A percentile compares a stretch with the other conserved stretches of the same genome.
Conservation (phyloP, 371 early-diverging fungal genomes). For the Lichtheimia corymbifera region DNA sequence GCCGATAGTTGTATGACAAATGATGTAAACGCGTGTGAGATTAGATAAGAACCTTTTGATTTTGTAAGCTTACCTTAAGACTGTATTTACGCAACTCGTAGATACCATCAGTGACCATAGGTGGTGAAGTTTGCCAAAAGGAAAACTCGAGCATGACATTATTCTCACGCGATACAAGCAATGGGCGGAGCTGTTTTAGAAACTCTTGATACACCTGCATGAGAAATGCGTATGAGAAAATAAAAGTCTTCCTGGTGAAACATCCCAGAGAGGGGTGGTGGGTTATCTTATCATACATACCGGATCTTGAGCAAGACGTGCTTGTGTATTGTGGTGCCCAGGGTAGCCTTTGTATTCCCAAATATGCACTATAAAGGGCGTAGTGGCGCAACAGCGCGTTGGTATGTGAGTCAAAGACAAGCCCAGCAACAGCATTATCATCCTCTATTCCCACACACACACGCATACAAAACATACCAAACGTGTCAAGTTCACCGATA, state of each 20-base stretch:
- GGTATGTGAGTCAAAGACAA: not conserved
- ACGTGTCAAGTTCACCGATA: conserved; percentile 87
- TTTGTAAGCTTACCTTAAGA: conserved; percentile 54
- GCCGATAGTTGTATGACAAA: not conserved
- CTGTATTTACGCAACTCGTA: conserved; percentile 90
- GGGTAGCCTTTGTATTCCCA: conserved; percentile 93
- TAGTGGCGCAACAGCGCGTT: not conserved
- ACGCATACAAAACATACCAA: conserved; percentile 48
- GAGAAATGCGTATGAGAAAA: not conserved
- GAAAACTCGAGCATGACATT: conserved; percentile 91
- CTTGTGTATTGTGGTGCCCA: conserved; percentile 68
- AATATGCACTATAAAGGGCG: conserved; percentile 66
- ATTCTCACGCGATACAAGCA: conserved; percentile 74
- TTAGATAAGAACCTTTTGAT: not conserved
- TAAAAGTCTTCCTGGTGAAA: not conserved
- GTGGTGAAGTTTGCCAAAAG: conserved; percentile 86
- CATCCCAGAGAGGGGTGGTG: not conserved
- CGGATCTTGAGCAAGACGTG: conserved; percentile 56
- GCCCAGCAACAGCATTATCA: not conserved
- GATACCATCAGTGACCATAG: conserved; percentile 74
- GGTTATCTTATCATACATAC: conserved; percentile 35
- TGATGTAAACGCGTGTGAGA: not conserved
- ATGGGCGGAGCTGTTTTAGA: conserved; percentile 63
- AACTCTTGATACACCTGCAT: conserved; percentile 46
- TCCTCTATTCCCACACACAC: too few species aligned